Evolutionary conservation across 1,284 basidiomycete genomes (phyloP), one percentile per base, ranked within the genome.

Genomic region (Schizophyllum amplum): DNA sequence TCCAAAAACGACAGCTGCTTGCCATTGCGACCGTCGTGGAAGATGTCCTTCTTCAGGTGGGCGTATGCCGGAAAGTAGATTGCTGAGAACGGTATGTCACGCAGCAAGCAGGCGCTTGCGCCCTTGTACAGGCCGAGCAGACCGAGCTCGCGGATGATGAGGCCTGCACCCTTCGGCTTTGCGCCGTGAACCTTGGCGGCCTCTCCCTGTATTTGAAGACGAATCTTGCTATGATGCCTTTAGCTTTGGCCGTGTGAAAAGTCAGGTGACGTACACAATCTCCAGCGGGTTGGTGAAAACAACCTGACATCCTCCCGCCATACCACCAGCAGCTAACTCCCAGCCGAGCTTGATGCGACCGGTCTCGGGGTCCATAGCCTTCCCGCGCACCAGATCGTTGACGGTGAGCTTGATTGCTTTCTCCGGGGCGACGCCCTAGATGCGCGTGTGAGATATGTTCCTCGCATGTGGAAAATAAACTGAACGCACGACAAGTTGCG

Each of bases 361-460:
- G 5, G 95, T 98, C 70, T 96, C 92, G 26, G 94, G 92, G 71
- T 99, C 94, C 72, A 86, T 95, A 13, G 87, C 84, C 58, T 85
- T 81, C 20, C 83, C 79, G 55, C 96, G 86, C 33, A 99, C 81
- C 55, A 97, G 75, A 68, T 98, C 96, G 76, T 99, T 99, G 62
- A 99, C 88, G 2, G 96, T 97, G 58, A 95, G 75, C 72, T 99
- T 97, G 74, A 97, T 96, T 11, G 94, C 94, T 75, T 97, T 99
- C 72, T 99, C 96, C 13, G 96, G 96, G 13, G 96, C 97, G 48
- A 99, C 96, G 67, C 96, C 96, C 91, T 94, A 68, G 48, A 33
- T 47, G 50, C 9, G 20, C 55, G n/a, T 42, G n/a, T 25, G 11
- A 33, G 60, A 54, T 17, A 59, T 46, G 20, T 59, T 33, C 54